Evolutionary conservation across 2,329 filamentous ascomycete genomes (phyloP).

Genomic region (Hymenoscyphus fructigenus): DNA sequence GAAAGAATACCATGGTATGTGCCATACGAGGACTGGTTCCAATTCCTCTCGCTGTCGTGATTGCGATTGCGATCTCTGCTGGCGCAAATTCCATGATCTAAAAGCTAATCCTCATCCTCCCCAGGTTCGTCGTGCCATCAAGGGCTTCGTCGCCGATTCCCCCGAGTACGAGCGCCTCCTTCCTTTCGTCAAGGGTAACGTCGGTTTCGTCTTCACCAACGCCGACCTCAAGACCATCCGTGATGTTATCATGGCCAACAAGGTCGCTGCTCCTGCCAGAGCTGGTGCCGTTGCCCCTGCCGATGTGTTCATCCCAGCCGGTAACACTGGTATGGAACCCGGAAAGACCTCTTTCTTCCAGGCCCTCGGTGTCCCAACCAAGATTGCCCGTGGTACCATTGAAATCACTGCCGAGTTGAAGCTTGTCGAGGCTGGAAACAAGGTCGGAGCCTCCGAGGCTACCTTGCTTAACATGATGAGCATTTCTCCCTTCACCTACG

Average conservation of each 20-base stretch:
- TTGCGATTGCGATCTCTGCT: neutral
- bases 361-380: conserved; percentile 99
- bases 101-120: conserved; percentile 17
- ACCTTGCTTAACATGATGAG: conserved; percentile 99
- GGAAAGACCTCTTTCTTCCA: conserved; percentile 99
- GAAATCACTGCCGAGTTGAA: conserved; percentile 98
- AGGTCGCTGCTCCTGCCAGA: conserved; percentile 95
- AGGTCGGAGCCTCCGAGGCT: conserved; percentile 98
- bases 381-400: conserved; percentile 99
- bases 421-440: conserved; percentile 88
- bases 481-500: conserved; percentile 99
- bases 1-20: conserved; percentile 98
- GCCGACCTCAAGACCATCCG: conserved; percentile 86
- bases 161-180: conserved; percentile 99
- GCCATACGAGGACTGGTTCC: neutral
- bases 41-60: neutral
- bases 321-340: conserved; percentile 99
- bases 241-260: conserved; percentile 94
- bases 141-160: conserved; percentile 85
- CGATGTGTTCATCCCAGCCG: conserved; percentile 94
- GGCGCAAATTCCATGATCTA: conserved; percentile 5
- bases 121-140: conserved; percentile 92
- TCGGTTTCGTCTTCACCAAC: conserved; percentile 99
- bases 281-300: conserved; percentile 91
- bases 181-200: conserved; percentile 93